A percentile compares a stretch with the other conserved stretches of the same genome.
phyloP scores from a whole-genome alignment of 805 yeast genomes.

The Candida stauntonica region DNA sequence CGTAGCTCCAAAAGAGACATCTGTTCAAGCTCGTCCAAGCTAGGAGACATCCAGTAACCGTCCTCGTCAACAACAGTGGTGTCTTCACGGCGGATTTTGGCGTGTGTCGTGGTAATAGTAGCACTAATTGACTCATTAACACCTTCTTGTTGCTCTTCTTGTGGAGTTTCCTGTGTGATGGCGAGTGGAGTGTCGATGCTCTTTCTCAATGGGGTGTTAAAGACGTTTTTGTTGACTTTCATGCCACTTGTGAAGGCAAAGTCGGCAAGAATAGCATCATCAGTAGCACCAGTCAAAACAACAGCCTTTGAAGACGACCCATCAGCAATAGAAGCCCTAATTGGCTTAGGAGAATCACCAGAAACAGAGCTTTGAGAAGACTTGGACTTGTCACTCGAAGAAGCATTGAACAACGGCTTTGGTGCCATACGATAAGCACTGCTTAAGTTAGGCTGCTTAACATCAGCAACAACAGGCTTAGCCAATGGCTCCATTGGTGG shows the following conservation, averaged over 20 bases:
- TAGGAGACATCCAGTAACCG: conserved; percentile 88
- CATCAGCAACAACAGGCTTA: conserved; percentile 44
- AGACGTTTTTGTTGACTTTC: conserved; percentile 9
- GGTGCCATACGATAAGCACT: conserved; percentile 65
- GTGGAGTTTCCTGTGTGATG: neutral
- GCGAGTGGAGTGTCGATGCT: neutral
- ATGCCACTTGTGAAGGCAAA: conserved; percentile 8
- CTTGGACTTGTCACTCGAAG: neutral
- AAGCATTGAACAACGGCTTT: conserved; percentile 45
- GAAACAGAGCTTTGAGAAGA: neutral
- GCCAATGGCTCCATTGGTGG: conserved; percentile 40
- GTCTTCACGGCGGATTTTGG: conserved; percentile 9
- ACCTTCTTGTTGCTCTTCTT: neutral
- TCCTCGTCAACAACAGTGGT: conserved; percentile 40
- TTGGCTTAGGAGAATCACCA: conserved; percentile 2
- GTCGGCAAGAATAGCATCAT: conserved; percentile 56
- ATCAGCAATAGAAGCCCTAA: conserved; percentile 1
- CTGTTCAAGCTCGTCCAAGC: conserved; percentile 54
- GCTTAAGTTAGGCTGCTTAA: conserved; percentile 56
- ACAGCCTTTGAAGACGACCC: neutral
- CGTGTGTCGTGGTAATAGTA: neutral
- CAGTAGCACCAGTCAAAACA: conserved; percentile 46
- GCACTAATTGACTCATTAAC: neutral
- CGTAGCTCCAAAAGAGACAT: conserved; percentile 62
- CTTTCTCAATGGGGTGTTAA: conserved; percentile 9